A percentile compares a stretch with the other conserved stretches of the same genome.
phyloP scores from a whole-genome alignment of 1,139 yeast species.

The Meyerozyma carpophila region DNA sequence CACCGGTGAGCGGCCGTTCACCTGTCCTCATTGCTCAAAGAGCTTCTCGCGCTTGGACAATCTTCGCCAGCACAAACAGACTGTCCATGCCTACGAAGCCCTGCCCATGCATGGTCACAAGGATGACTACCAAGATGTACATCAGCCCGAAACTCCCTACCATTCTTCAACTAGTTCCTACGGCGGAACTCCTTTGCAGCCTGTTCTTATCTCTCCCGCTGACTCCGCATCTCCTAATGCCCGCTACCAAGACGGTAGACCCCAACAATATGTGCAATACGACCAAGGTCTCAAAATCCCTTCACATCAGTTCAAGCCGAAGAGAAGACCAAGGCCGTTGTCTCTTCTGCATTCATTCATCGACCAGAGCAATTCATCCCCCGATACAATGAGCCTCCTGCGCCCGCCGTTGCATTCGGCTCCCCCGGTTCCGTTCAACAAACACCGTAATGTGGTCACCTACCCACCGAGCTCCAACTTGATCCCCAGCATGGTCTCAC shows the following conservation, averaged over 20 bases:
- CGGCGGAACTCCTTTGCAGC: conserved; percentile 8
- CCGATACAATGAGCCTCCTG: background rate
- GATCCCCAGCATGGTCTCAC: conserved; percentile 34
- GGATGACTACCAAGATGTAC: background rate
- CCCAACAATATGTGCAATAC: background rate
- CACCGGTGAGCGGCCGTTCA: conserved; percentile 92
- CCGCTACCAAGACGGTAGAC: conserved; percentile 6
- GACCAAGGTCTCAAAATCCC: conserved; percentile 19
- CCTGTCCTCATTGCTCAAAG: conserved; percentile 77
- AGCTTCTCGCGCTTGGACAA: conserved; percentile 83
- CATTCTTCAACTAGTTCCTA: background rate
- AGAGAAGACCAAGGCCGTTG: conserved; percentile 40
- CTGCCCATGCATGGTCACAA: conserved; percentile 20
- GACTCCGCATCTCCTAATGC: conserved; percentile 13
- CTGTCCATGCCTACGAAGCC: conserved; percentile 81
- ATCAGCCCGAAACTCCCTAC: background rate
- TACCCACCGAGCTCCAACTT: conserved; percentile 10
- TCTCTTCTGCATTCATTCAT: conserved; percentile 30
- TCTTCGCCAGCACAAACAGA: conserved; percentile 85
- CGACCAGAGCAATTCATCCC: background rate
- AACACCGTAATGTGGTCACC: background rate
- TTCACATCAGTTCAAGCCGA: conserved; percentile 30
- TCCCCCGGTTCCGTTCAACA: conserved; percentile 7
- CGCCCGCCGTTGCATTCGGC: conserved; percentile 11
- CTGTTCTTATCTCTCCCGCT: conserved; percentile 16